Conservation (phyloP, 495 filamentous ascomycete genomes). For the Podospora pseudocomata region DNA sequence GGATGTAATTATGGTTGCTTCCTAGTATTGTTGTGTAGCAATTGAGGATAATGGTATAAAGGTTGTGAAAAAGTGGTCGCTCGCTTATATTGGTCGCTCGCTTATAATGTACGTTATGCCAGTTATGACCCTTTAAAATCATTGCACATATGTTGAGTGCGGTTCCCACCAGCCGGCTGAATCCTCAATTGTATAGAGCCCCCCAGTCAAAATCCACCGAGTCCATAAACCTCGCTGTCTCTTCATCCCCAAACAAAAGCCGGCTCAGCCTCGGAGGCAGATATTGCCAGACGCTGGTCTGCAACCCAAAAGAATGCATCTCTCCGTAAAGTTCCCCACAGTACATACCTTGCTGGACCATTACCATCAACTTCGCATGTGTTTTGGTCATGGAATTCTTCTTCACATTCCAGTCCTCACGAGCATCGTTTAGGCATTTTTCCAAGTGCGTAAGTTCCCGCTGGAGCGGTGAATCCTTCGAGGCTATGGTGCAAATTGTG, state of each 20-base stretch:
- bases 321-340: not conserved
- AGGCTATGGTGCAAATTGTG: not conserved
- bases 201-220: not conserved
- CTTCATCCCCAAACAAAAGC: not conserved
- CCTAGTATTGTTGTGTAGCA: too few species aligned
- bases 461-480: not conserved
- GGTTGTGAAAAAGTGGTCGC: too few species aligned
- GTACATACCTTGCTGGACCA: not conserved
- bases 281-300: not conserved
- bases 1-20: too few species aligned
- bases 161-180: too few species aligned
- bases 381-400: not conserved
- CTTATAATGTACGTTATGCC: too few species aligned
- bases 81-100: too few species aligned
- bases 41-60: too few species aligned
- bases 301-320: not conserved
- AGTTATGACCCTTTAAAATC: too few species aligned
- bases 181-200: not conserved
- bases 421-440: not conserved
- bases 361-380: not conserved
- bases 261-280: not conserved
- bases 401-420: not conserved
- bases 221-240: not conserved
- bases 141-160: too few species aligned
- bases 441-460: not conserved